phyloP scores from a whole-genome alignment of 75 land plant species.

The Cryptomeria japonica region DNA sequence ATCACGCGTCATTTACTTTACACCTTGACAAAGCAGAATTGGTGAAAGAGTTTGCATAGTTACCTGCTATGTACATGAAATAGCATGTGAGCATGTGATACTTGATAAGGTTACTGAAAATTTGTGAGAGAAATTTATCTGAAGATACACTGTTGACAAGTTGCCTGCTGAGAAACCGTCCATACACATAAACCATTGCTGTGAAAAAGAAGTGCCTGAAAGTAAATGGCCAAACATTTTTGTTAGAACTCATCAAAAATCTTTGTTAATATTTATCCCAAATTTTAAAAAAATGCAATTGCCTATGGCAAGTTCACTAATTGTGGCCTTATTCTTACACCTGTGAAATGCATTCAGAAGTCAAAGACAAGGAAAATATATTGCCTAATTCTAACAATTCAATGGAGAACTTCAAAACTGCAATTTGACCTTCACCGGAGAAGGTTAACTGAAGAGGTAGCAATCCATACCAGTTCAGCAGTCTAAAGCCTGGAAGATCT shows the following conservation, averaged over 20 bases:
- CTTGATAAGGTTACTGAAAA: constrained; percentile 73
- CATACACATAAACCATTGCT: constrained; percentile 94
- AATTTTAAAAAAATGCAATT: neutral
- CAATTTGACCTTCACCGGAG: neutral
- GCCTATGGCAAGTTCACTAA: neutral
- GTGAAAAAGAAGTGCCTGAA: constrained; percentile 97
- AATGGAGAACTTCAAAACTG: neutral
- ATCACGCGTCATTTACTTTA: neutral
- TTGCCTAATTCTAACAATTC: neutral
- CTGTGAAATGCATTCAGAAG: neutral
- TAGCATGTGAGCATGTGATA: constrained; percentile 95
- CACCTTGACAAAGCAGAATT: neutral
- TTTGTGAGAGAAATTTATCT: constrained; percentile 65
- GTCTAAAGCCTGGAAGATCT: constrained; percentile 80
- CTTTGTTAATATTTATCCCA: neutral
- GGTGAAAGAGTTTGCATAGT: neutral
- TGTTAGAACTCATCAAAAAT: neutral
- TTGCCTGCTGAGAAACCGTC: constrained; percentile 81
- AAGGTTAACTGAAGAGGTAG: constrained; percentile 3
- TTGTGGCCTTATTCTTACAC: neutral
- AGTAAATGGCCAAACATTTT: constrained; percentile 5
- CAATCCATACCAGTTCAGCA: constrained; percentile 85
- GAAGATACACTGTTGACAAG: constrained; percentile 83
- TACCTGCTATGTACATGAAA: constrained; percentile 86
- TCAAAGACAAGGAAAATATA: constrained; percentile 2